phyloP scores from a whole-genome alignment of 2,329 filamentous ascomycete genomes.

The Dactylella cylindrospora region DNA sequence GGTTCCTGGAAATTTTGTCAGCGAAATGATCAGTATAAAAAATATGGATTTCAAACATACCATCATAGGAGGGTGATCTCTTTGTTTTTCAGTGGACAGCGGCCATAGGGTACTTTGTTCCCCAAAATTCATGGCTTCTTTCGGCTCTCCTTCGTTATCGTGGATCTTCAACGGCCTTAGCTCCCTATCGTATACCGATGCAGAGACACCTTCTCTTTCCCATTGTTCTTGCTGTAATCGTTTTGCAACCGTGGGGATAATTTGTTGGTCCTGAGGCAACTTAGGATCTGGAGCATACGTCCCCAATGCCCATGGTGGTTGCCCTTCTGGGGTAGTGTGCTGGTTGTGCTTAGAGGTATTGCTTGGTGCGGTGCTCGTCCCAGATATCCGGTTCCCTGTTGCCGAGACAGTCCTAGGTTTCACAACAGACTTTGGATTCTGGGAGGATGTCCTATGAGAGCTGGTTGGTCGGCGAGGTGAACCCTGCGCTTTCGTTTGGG shows the following conservation, averaged over 20 bases:
- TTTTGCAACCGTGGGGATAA: slow-evolving; percentile 89
- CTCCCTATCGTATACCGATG: slow-evolving; percentile 80
- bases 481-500: slow-evolving; percentile 53
- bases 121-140: slow-evolving; percentile 41
- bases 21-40: background rate
- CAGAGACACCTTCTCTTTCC: slow-evolving; percentile 87
- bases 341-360: slow-evolving; percentile 56
- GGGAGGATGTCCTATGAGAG: slow-evolving; percentile 52
- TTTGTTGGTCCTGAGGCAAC: slow-evolving; percentile 89
- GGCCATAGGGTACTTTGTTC: slow-evolving; percentile 35
- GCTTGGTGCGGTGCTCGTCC: slow-evolving; percentile 63
- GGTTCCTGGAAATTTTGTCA: slow-evolving; percentile 27
- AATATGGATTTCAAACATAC: slow-evolving; percentile 16
- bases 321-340: slow-evolving; percentile 79
- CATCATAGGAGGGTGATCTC: slow-evolving; percentile 34
- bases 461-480: slow-evolving; percentile 50
- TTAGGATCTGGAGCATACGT: slow-evolving; percentile 96
- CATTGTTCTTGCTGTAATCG: slow-evolving; percentile 90
- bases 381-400: slow-evolving; percentile 59
- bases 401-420: slow-evolving; percentile 50
- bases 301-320: slow-evolving; percentile 90
- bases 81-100: slow-evolving; percentile 30
- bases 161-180: slow-evolving; percentile 73
- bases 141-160: slow-evolving; percentile 57
- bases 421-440: slow-evolving; percentile 51